A percentile compares a stretch with the other conserved stretches of the same genome.
These are phyloP conservation scores for Nannochloropsis granulata DNA, from an alignment of 108 stramenopile species.

Conservation along the genomic window DNA sequence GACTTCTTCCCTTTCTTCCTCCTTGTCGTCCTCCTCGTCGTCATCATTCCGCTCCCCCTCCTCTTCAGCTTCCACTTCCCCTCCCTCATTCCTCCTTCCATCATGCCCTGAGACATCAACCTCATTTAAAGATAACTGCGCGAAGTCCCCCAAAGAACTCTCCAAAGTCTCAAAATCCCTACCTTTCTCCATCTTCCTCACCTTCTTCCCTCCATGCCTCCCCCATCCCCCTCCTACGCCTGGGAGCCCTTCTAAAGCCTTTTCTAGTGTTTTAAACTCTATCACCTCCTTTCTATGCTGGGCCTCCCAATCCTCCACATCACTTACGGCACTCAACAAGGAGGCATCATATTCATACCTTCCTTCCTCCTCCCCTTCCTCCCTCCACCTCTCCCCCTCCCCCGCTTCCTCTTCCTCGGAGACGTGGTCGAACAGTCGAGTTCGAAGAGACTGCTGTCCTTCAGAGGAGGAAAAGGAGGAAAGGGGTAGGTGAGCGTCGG, in stretches of 20 bases:
- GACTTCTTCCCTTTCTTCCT: background rate
- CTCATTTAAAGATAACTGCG: too few species aligned
- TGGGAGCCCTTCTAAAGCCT: background rate
- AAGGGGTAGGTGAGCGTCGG: too few species aligned
- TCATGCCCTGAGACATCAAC: background rate
- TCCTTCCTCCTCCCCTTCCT: background rate
- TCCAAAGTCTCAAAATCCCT: too few species aligned
- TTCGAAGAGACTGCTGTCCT: background rate
- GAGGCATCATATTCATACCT: background rate
- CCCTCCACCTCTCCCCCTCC: background rate
- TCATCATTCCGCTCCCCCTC: background rate
- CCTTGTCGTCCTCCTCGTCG: background rate
- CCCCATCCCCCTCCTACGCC: background rate
- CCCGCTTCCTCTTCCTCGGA: background rate
- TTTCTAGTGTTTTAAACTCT: background rate
- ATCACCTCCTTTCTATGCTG: background rate
- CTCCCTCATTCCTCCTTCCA: background rate
- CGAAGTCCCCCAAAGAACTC: too few species aligned
- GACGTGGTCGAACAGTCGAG: background rate
- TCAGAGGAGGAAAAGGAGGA: too few species aligned
- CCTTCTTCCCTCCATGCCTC: background rate
- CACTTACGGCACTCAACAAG: background rate
- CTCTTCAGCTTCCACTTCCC: background rate
- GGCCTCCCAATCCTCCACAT: background rate
- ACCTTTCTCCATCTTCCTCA: background rate